phyloP scores from a whole-genome alignment of 1,139 yeast species.

The Geotrichum citri-aurantii region DNA sequence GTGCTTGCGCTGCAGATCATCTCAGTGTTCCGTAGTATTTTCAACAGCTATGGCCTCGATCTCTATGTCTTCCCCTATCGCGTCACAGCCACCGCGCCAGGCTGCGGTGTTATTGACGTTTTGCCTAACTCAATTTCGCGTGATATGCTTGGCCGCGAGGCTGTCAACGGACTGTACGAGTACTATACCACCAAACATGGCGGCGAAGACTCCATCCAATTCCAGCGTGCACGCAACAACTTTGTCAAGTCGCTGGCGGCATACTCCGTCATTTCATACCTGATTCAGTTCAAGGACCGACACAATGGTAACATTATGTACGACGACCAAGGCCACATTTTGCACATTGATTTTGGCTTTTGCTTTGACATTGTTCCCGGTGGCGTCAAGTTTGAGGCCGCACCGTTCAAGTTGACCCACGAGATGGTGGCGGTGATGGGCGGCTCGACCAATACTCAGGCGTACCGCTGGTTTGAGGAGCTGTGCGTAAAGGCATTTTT shows the following conservation, averaged over 20 bases:
- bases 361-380: conserved; percentile 99
- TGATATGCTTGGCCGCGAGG: conserved; percentile 98
- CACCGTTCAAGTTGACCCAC: conserved; percentile 92
- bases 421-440: conserved; percentile 97
- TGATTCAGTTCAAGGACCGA: conserved; percentile 93
- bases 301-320: conserved; percentile 99
- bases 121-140: conserved; percentile 91
- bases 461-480: conserved; percentile 92
- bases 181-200: conserved; percentile 91
- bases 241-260: conserved; percentile 94
- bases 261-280: conserved; percentile 85
- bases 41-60: conserved; percentile 84
- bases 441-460: conserved; percentile 76
- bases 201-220: conserved; percentile 82
- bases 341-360: conserved; percentile 97
- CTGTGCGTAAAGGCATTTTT: conserved; percentile 88
- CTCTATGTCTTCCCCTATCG: conserved; percentile 88
- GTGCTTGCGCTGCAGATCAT: conserved; percentile 89
- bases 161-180: conserved; percentile 93
- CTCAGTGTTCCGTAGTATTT: conserved; percentile 84
- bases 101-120: conserved; percentile 98
- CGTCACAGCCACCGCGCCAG: conserved; percentile 98
- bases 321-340: conserved; percentile 87
- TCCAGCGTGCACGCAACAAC: conserved; percentile 86
- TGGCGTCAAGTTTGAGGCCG: conserved; percentile 95